These are phyloP conservation scores for Candida pseudoviswanathii DNA, from an alignment of 1,139 yeast species.

Conservation along the genomic window DNA sequence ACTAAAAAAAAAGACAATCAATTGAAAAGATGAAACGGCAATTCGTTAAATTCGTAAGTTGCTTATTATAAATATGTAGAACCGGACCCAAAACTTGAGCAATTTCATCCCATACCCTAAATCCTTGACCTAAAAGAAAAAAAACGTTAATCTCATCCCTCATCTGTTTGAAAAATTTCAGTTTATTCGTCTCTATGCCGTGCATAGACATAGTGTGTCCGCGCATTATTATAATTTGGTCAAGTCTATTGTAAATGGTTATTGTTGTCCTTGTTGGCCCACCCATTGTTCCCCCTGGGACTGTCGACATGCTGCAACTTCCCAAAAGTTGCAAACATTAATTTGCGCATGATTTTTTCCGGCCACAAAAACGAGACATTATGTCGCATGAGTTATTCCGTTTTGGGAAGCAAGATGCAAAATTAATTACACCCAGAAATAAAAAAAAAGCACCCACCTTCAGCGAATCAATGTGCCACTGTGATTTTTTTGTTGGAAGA, in stretches of 20 bases:
- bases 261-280: background rate
- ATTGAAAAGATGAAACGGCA: background rate
- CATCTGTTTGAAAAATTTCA: too few relatives aligned
- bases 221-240: too few relatives aligned
- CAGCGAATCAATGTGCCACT: background rate
- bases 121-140: too few relatives aligned
- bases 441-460: background rate
- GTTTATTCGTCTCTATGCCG: too few relatives aligned
- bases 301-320: background rate
- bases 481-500: background rate
- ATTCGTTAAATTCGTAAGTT: background rate
- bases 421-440: background rate
- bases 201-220: too few relatives aligned
- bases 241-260: background rate
- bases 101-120: background rate
- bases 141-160: too few relatives aligned
- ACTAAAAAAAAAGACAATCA: background rate
- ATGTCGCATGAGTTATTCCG: background rate
- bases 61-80: background rate
- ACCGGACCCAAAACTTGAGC: background rate
- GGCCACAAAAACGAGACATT: background rate
- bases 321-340: background rate
- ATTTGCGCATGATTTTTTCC: background rate
- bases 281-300: background rate
- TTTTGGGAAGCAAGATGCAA: background rate